Base-by-base conservation (phyloP, 2,329 filamentous ascomycete species). In the Pseudomassariella vexata region DNA sequence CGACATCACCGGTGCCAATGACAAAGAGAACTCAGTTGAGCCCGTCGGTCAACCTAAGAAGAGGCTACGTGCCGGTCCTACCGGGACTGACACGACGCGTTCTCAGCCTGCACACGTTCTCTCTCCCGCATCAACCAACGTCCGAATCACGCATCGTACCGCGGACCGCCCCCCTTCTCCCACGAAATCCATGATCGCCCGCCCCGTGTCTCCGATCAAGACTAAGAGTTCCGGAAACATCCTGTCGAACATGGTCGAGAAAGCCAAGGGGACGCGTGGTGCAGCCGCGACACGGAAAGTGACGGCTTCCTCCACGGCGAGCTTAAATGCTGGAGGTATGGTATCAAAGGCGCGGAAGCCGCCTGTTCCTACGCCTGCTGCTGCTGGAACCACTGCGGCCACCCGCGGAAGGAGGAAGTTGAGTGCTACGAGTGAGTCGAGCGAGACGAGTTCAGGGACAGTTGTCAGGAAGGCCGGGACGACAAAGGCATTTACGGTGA, bases 71-170 rank as follows among this genome's bases (percentile, higher is more conserved):
- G 68, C 60, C 24, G 56, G 59, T 9, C 56, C 59, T 35, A 65
- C 59, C 14, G 44, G 36, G 10, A 62, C 61, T 37, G 66, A 61
- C 17, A 41, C 56, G 40, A 47, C 60, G 44, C 50, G 59, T 46
- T 48, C 66, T 41, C 48, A 64, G 42, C 57, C 74, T 39, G 61
- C 69, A 30, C 70, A 82, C 55, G 73, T 94, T 22, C 68, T 94
- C 3, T 94, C 88, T 2, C 87, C 87, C 2, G 82, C 85, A 32
- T 89, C 85, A 0, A 81, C 82, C 37, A 94, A 94, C 52, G 83
- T 84, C 5, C 78, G 85, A 31, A 70, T 83, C 11, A 63, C 74
- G 15, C 74, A 74, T 14, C 73, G 76, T 29, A 63, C 56, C 43
- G 56, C 65, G 15, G 55, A 55, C 7, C 60, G 64, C 6, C 48